These are phyloP conservation scores for Apiotrichum siamense DNA, from an alignment of 1,284 basidiomycete species.

Conservation along the genomic window DNA sequence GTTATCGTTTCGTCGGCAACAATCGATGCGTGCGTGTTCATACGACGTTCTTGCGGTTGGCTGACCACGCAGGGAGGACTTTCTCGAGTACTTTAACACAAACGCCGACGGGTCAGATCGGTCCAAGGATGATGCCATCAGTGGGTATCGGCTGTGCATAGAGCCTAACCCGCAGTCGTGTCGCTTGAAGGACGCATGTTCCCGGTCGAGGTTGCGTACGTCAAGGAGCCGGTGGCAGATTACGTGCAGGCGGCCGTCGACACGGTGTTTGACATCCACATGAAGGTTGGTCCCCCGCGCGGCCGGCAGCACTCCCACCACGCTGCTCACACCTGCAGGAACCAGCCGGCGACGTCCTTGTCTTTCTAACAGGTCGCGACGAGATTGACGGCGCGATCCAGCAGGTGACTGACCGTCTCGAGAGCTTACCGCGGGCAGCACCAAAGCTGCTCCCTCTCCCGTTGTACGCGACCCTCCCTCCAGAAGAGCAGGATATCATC, in stretches of 20 bases:
- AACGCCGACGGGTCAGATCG: conserved; percentile 46
- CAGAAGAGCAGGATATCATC: conserved; percentile 75
- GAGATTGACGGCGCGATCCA: conserved; percentile 89
- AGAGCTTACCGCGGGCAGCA: conserved; percentile 61
- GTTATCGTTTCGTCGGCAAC: conserved; percentile 93
- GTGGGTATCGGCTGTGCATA: conserved; percentile 14
- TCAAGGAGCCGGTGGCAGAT: conserved; percentile 66
- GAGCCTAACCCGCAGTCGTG: conserved; percentile 57
- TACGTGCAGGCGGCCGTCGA: conserved; percentile 79
- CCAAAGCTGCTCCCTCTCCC: conserved; percentile 64
- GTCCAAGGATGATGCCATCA: conserved; percentile 44
- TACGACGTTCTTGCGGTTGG: fast-evolving
- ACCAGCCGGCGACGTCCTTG: conserved; percentile 74
- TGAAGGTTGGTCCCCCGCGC: conserved; percentile 55
- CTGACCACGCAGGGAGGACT: conserved; percentile 52
- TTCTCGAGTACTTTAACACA: conserved; percentile 78
- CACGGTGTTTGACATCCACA: conserved; percentile 77
- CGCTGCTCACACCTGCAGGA: no score
- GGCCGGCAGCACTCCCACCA: background rate
- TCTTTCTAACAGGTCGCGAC: conserved; percentile 93
- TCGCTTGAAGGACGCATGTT: conserved; percentile 90
- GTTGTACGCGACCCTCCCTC: conserved; percentile 79
- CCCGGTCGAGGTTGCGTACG: conserved; percentile 76
- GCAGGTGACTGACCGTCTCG: conserved; percentile 67
- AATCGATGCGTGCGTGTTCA: conserved; percentile 65